Base-by-base conservation (phyloP, 352 stramenopile species). In the Phytophthora colocasiae region DNA sequence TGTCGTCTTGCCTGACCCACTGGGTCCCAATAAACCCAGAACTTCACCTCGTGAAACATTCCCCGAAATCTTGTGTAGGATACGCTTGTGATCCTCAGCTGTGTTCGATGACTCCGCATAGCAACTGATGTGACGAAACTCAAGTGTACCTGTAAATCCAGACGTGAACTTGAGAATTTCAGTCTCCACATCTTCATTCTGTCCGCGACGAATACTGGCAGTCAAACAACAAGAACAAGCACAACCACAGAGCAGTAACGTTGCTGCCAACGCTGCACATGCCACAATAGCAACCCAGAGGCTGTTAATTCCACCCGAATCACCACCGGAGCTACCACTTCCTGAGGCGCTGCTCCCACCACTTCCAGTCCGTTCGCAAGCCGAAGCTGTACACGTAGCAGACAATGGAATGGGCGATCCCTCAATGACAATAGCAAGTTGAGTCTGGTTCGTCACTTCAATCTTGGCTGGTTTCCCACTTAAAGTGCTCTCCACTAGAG, bases 1-100 rank as follows among this genome's bases (percentile, higher is more conserved):
- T 53, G 83, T 96, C 38, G 89, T 96, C 60, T 96, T 96, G 24
- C 89, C 89, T 1, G 86, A 92, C 11, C 89, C 89, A 44, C 81
- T 92, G 0, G 89, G 89, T 3, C 89, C 89, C 29, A 96, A 52
- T 19, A 96, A 63, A 0, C 83, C 86, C 5, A 95, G 62, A 26
- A 95, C 82, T 48, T 89, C 69, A 39, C 86, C 86, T 9, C 81
- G 80, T 19, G 73, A 66, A 0, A 84, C 80, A 17, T 58, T 71
- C 0, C 84, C 86, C 0, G 78, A 90, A 27, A 95, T 70, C 17
- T 85, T 75, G 57, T 89, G 71, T 15, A 95, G 54, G 48, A 95
- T 90, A 2, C 64, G 67, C 57, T 81, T 84, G 1, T 58, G 45
- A 17, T 70, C 40, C 22, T 26, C 19, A 4, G 47, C 40, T 6